Evolutionary conservation across 306 rosid genomes (phyloP), one percentile per base, ranked within the genome.

Genomic region (Fragaria nilgerrensis): DNA sequence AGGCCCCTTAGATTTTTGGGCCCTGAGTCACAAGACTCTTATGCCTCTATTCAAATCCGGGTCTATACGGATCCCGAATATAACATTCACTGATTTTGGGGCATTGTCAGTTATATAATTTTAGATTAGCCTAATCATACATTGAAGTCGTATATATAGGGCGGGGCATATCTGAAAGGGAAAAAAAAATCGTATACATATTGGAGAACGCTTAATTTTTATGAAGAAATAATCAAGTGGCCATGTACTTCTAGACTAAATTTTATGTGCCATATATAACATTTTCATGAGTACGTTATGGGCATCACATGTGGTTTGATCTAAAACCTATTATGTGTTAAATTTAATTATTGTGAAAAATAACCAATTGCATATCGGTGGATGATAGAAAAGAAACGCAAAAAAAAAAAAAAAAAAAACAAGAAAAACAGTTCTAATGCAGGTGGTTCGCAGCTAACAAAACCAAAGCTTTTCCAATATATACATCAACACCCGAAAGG

Each of bases 71-170:
- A 80, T 82, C 85, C 89, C 88, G 78, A 83, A 77, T 27, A 16
- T 58, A 85, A 74, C 88, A 83, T 81, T 76, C 80, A 74, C 56
- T 82, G 84, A 80, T 80, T 80, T 44, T 82, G 76, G 81, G 76
- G 53, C 77, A 34, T 70, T 65, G 49, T 66, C 80, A 43, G 76
- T 81, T 63, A 77, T 79, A 55, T 29, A 39, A 76, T 77, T 55
- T 84, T 68, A 79, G 88, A 84, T 84, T 86, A 89, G 79, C 81
- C 83, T 84, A 84, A 84, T 81, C 86, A 74, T 72, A 71, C 23
- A 37, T 72, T 20, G n/a, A 68, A 73, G 39, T 52, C 19, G 39
- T 48, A 48, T 12, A 9, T 11, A 11, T 47, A 48, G 13, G 17
- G 36, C 36, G 15, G 53, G 53, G 53, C 15, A 48, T 16, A 16